Evolutionary conservation across 2,329 filamentous ascomycete species (phyloP), one percentile per base, ranked within the genome.

Genomic region (Pestalotiopsis sp.): DNA sequence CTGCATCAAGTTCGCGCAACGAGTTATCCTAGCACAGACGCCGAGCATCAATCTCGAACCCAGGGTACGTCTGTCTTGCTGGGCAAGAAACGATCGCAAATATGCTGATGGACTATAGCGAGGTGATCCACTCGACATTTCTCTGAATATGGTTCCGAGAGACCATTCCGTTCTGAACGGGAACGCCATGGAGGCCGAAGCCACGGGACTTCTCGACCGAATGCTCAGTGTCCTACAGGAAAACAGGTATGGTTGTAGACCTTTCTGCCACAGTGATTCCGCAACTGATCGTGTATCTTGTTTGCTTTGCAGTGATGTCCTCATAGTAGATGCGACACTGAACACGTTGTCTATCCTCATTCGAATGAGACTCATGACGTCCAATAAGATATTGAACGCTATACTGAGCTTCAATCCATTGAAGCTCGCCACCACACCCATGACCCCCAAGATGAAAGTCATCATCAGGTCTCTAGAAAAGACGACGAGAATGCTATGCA

Each of bases 1-100:
- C 84, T 98, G 96, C 82, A 91, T 98, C 85, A 99, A 99, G 80
- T 99, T 99, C 79, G 91, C 94, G 48, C 95, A 99, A 82, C 90
- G 93, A 71, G 93, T 98, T 58, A 92, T 99, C 58, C 88, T 98
- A 72, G 93, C 94, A 20, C 95, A 99, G 80, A 98, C 94, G 11
- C 90, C 91, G n/a, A 93, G 93, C 60, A 82, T 91, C 68, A 92
- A 93, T 72, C 85, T 89, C 67, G 95, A 98, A 77, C 92, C 92
- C 73, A 90, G 93, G 83, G 93, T 97, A 87, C 79, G 88, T 63
- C 83, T 70, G 67, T 61, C 35, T 72, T 66, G 11, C 66, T 55
- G 62, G 67, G 40, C 17, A 13, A 58, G 30, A 44, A n/a, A 65
- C 24, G n/a, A 20, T 22, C 30, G 40, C 63, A 20, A 17, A 57